Base-by-base conservation (phyloP, 805 yeast species). In the Hanseniaspora hatyaiensis region DNA sequence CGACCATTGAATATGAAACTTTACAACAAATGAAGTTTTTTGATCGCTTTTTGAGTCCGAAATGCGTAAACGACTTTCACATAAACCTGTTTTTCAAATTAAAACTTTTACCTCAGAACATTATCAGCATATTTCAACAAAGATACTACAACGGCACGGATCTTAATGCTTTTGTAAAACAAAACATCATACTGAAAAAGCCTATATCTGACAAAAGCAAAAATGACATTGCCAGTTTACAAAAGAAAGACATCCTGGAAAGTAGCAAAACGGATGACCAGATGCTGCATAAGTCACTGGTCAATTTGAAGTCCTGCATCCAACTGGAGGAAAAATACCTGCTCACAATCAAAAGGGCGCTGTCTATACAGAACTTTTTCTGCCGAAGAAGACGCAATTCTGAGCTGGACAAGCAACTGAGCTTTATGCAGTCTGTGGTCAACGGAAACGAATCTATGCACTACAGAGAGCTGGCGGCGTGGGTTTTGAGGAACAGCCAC, bases 61-160 rank as follows among this genome's bases (percentile, higher is more conserved):
- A 30, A 2, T 30, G 23, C 37, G 38, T 45, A 3, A 45, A 45
- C 23, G 42, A 45, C 22, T 45, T 37, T 16, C 49, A 45, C 32
- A 45, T 45, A 4, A 34, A 34, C 5, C 8, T 45, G 5, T 45
- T 45, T 19, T 30, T 45, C 15, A 6, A 29, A 20, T 3, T 45
- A 9, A 34, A 45, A 9, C 3, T 22, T 8, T 16, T 45, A 9
- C 49, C 49, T 6, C 4, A 16, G 23, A 45, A 45, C 22, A 45
- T 45, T 12, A 19, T 31, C 12, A 22, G 23, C 6, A 15, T 38
- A 5, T 45, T 45, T 19, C 36, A 33, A 24, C 33, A 45, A 29
- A n/a, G 13, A 4, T 37, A 37, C 26, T 45, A 45, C n/a, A 28
- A 12, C 31, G 42, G 38, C 4, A 15, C 29, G 30, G 38, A 45